Base-by-base conservation (phyloP, 257 asterid species). In the Solanum chmielewskii region DNA sequence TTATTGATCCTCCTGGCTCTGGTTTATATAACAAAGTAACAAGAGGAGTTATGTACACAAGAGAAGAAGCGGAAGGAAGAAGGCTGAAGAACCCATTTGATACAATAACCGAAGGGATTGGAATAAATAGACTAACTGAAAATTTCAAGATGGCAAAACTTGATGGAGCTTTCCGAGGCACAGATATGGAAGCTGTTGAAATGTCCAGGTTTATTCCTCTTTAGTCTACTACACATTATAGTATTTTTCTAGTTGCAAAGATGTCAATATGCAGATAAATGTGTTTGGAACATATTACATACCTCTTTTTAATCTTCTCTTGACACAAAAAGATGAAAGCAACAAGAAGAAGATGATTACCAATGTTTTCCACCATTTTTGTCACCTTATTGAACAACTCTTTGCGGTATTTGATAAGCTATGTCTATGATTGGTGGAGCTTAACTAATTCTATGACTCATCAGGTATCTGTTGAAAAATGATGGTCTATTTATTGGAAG, bases 401-500 rank as follows among this genome's bases (percentile, higher is more conserved):
- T 49, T 80, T 12, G 6, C 42, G 3, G 69, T 11, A 49, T 29
- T 18, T 18, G 10, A 49, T 47, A 16, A 81, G 69, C 15, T 80
- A 9, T 11, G 37, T 80, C 44, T 16, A 18, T 21, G 41, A 9
- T 9, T 37, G 16, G 0, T 73, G 27, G 27, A 35, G 80, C 27
- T 73, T 73, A 35, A 73, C 80, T 87, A 71, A n/a, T 85, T 11
- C 18, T 44, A 73, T 42, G 83, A 62, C 70, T 64, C 37, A 39
- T 84, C 91, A 94, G 98, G 97, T 94, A 91, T 82, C 92, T 97
- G 44, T 85, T 97, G 94, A 92, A 92, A 93, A 92, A 94, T 3
- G 98, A 97, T 69, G 99, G 98, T n/a, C 98, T 97, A 84, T 96
- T 97, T 92, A 91, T 97, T 45, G 99, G 99, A 89, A 97, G 99